Evolutionary conservation across 2,329 filamentous ascomycete genomes (phyloP).

Genomic region (Diaporthe eres): DNA sequence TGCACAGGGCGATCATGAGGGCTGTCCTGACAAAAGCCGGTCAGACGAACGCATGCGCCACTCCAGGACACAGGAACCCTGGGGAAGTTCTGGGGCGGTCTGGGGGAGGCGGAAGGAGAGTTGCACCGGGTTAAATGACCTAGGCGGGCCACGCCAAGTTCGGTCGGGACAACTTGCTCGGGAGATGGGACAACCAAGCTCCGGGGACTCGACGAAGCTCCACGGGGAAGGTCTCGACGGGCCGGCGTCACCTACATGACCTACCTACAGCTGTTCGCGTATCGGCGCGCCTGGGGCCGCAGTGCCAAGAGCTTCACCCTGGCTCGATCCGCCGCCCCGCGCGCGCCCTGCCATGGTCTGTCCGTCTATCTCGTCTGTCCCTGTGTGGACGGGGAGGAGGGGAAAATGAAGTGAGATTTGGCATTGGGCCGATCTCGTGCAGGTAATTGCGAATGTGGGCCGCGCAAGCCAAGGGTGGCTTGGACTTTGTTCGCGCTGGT

Average conservation of each 20-base stretch:
- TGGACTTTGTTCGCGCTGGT: background rate
- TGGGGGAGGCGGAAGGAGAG: background rate
- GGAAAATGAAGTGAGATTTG: background rate
- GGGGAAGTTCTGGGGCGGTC: background rate
- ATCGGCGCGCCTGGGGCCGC: background rate
- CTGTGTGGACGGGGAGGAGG: background rate
- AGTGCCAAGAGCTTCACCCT: background rate
- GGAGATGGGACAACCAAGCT: background rate
- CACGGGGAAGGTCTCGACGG: background rate
- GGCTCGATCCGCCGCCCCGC: background rate
- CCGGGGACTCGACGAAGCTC: background rate
- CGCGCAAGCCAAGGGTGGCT: conserved; percentile 32
- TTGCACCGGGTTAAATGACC: background rate
- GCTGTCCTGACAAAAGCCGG: background rate
- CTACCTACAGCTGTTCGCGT: background rate
- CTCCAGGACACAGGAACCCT: background rate
- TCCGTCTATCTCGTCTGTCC: background rate
- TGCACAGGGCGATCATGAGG: background rate
- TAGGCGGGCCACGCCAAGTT: conserved; percentile 13
- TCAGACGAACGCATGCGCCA: conserved; percentile 11
- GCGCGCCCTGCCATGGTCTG: conserved; percentile 26
- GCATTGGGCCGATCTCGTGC: conserved; percentile 19
- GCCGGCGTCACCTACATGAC: background rate
- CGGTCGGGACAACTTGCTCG: conserved; percentile 15
- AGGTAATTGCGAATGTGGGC: conserved; percentile 17